Percentiles rank a stretch among this genome's conserved stretches.
Conservation (phyloP, 371 early-diverging fungal species). For the Mucor mucedo region DNA sequence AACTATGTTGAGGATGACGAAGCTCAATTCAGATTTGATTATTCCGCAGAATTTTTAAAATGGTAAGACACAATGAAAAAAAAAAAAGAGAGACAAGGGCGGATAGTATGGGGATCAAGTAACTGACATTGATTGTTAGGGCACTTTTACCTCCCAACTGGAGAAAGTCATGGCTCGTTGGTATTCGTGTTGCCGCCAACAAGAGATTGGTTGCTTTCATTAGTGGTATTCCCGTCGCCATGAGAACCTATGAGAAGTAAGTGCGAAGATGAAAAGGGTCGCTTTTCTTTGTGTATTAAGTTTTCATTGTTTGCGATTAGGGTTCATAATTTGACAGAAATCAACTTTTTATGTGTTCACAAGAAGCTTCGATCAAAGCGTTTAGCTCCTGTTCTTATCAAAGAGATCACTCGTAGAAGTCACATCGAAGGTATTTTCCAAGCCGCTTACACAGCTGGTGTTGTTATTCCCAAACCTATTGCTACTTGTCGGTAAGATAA, state of each 20-base stretch:
- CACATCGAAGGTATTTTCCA: slow-evolving; percentile 95
- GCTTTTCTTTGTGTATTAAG: too few species aligned
- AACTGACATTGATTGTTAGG: slow-evolving; percentile 44
- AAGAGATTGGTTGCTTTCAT: slow-evolving; percentile 95
- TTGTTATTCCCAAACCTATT: slow-evolving; percentile 90
- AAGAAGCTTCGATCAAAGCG: slow-evolving; percentile 95
- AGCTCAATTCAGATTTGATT: slow-evolving; percentile 95
- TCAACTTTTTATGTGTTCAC: slow-evolving; percentile 99
- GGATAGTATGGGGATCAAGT: neutral
- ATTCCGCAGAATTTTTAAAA: slow-evolving; percentile 87
- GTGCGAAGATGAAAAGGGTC: slow-evolving; percentile 27
- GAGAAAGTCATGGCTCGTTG: slow-evolving; percentile 87
- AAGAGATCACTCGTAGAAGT: slow-evolving; percentile 96
- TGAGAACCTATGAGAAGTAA: slow-evolving; percentile 75
- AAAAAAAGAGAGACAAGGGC: neutral
- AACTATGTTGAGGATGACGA: slow-evolving; percentile 98
- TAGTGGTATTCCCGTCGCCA: slow-evolving; percentile 86
- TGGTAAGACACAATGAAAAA: slow-evolving; percentile 63
- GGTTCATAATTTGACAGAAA: slow-evolving; percentile 80
- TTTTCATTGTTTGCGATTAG: slow-evolving; percentile 22
- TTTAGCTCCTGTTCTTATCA: slow-evolving; percentile 98
- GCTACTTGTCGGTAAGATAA: slow-evolving; percentile 70
- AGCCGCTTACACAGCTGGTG: slow-evolving; percentile 98
- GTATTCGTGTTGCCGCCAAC: slow-evolving; percentile 86
- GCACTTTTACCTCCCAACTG: slow-evolving; percentile 94